phyloP scores from a whole-genome alignment of 208 protist genomes.

The Trypanosomatidae sp. region DNA sequence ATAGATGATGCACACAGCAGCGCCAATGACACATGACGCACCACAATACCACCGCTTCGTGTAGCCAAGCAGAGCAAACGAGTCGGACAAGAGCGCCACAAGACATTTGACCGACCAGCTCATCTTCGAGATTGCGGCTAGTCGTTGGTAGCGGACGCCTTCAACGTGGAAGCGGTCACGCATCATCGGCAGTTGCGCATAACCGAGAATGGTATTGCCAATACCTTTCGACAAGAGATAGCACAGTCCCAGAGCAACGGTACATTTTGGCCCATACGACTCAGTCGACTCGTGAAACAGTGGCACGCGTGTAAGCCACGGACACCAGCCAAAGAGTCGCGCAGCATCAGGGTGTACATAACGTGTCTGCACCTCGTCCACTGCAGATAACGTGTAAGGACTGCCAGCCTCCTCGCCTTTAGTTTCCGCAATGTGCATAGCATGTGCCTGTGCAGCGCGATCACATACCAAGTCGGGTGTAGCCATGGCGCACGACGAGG shows the following conservation, averaged over 20 bases:
- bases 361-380: too few relatives aligned
- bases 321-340: constrained; percentile 10
- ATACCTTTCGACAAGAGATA: constrained; percentile 47
- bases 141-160: constrained; percentile 28
- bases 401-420: too few relatives aligned
- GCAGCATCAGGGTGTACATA: constrained; percentile 16
- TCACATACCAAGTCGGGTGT: too few relatives aligned
- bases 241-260: constrained; percentile 16
- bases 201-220: constrained; percentile 24
- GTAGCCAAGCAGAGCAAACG: constrained; percentile 50
- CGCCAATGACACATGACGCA: constrained; percentile 23
- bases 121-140: constrained; percentile 16
- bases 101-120: constrained; percentile 59
- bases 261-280: constrained; percentile 18
- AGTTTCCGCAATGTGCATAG: too few relatives aligned
- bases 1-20: constrained; percentile 19
- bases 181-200: constrained; percentile 29
- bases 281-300: constrained; percentile 24
- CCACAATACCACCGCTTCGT: constrained; percentile 62
- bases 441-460: too few relatives aligned
- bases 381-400: too few relatives aligned
- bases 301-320: constrained; percentile 15
- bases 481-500: too few relatives aligned
- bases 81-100: constrained; percentile 39
- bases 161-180: constrained; percentile 15